Conservation (phyloP, 129 eudicot species). For the Cynara cardunculus region DNA sequence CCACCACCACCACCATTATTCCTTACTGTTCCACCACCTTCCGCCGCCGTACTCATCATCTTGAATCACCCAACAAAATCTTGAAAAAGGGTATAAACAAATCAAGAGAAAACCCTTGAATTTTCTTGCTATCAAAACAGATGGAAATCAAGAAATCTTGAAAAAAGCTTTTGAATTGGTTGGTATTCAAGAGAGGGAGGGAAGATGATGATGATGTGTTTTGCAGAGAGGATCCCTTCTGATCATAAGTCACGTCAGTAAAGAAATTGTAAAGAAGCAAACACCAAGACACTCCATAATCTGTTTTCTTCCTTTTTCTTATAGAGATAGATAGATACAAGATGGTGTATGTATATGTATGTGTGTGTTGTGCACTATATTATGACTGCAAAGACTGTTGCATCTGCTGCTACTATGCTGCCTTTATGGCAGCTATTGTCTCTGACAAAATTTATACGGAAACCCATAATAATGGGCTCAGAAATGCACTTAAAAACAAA, state of each 20-base stretch:
- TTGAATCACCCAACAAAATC: background rate
- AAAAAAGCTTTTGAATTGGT: background rate
- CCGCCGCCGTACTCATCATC: conserved; percentile 41
- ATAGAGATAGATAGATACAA: background rate
- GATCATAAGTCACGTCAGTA: conserved; percentile 7
- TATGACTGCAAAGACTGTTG: conserved; percentile 64
- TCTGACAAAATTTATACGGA: conserved; percentile 67
- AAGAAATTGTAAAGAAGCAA: conserved; percentile 1
- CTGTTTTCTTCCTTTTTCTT: conserved; percentile 17
- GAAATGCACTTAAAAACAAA: conserved; percentile 8
- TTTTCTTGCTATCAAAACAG: background rate
- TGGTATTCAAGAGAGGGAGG: background rate
- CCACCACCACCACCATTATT: conserved; percentile 2
- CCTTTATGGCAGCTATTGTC: conserved; percentile 78
- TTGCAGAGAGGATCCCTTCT: background rate
- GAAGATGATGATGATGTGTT: background rate
- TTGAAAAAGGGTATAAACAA: background rate
- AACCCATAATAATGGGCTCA: conserved; percentile 52
- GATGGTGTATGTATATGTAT: background rate
- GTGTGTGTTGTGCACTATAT: conserved; percentile 45
- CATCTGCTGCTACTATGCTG: conserved; percentile 48
- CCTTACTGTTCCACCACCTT: conserved; percentile 18
- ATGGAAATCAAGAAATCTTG: background rate
- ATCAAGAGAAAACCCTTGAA: background rate
- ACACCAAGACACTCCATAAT: conserved; percentile 2